phyloP scores from a whole-genome alignment of 2,329 filamentous ascomycete genomes.

The Penicillium verrucosum region DNA sequence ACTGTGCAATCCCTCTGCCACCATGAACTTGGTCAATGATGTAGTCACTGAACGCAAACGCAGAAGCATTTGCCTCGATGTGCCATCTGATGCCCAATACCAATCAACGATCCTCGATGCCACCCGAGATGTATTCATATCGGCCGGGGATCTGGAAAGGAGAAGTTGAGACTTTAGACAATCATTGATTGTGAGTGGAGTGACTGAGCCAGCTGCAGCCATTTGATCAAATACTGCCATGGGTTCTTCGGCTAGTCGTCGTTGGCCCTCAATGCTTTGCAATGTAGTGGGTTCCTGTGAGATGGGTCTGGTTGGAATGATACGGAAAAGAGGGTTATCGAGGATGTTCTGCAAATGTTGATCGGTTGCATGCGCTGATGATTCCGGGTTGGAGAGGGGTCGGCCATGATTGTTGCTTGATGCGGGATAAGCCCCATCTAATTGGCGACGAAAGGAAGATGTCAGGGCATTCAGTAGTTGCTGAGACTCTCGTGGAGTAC shows the following conservation, averaged over 20 bases:
- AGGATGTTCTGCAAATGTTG: constrained; percentile 40
- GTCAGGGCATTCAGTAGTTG: constrained; percentile 60
- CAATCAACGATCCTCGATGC: constrained; percentile 38
- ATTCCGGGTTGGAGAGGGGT: constrained; percentile 25
- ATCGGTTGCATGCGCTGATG: constrained; percentile 35
- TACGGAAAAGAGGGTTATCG: constrained; percentile 42
- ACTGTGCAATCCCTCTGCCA: constrained; percentile 35
- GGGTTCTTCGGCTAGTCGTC: constrained; percentile 29
- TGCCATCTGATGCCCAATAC: constrained; percentile 40
- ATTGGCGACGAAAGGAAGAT: constrained; percentile 60
- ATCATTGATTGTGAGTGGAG: constrained; percentile 20
- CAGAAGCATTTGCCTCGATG: constrained; percentile 31
- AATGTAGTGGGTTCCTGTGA: constrained; percentile 14
- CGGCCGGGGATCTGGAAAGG: constrained; percentile 24
- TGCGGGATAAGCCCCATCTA: constrained; percentile 57
- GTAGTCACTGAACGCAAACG: constrained; percentile 22
- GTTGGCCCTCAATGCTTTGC: constrained; percentile 16
- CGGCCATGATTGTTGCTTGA: constrained; percentile 19
- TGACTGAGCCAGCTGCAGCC: constrained; percentile 38
- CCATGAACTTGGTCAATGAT: constrained; percentile 40
- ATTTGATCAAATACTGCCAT: constrained; percentile 39
- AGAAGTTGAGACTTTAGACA: constrained; percentile 36
- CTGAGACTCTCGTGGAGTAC: constrained; percentile 57
- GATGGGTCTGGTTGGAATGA: constrained; percentile 30
- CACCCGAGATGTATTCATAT: constrained; percentile 35